Evolutionary conservation across 805 yeast species (phyloP).

Genomic region (Yamadazyma philogaea): DNA sequence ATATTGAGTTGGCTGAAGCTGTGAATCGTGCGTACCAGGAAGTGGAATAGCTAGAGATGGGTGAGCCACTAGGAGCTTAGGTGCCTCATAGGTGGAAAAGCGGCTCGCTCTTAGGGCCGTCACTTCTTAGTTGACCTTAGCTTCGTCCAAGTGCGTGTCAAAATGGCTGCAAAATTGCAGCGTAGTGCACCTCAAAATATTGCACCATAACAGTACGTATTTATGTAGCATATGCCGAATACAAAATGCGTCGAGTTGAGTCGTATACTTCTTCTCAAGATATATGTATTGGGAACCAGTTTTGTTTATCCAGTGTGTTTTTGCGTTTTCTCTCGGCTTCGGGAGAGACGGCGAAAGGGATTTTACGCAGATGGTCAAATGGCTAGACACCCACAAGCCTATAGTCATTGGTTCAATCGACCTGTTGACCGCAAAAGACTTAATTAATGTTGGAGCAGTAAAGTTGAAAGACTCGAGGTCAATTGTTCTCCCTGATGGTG

Average conservation of each 20-base stretch:
- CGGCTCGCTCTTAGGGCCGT: too few relatives aligned
- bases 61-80: too few relatives aligned
- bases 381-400: conserved; percentile 5
- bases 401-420: conserved; percentile 11
- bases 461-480: conserved; percentile 12
- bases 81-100: too few relatives aligned
- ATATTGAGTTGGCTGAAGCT: conserved; percentile 53
- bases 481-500: conserved; percentile 13
- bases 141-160: background rate
- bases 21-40: conserved; percentile 18
- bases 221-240: too few relatives aligned
- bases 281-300: background rate
- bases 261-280: background rate
- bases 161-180: background rate
- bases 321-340: conserved; percentile 1
- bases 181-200: background rate
- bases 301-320: background rate
- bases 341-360: background rate
- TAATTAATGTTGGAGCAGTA: conserved; percentile 15
- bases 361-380: background rate
- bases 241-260: background rate
- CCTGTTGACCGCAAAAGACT: conserved; percentile 11
- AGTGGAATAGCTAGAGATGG: too few relatives aligned
- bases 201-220: background rate
- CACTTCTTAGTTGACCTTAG: too few relatives aligned